phyloP scores from a whole-genome alignment of 225 moss, liverwort and hornwort species.

The Physcomitrellopsis africana region DNA sequence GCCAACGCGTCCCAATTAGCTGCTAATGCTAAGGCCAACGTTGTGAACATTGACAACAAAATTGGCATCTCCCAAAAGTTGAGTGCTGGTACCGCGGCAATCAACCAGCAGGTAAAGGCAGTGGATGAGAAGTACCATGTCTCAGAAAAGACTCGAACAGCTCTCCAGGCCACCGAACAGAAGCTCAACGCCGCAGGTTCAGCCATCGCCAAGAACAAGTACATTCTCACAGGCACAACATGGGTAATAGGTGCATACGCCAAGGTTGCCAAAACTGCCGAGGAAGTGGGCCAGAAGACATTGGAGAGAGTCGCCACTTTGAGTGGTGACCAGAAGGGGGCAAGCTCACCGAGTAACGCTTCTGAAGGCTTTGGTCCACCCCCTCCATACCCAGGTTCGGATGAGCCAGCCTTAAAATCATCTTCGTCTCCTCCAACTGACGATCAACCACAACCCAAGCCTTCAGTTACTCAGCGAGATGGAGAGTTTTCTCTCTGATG shows the following conservation, averaged over 20 bases:
- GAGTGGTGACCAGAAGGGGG: conserved; percentile 28
- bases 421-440: conserved; percentile 32
- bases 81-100: conserved; percentile 60
- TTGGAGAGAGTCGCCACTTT: conserved; percentile 51
- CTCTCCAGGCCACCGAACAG: conserved; percentile 65
- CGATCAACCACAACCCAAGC: conserved; percentile 52
- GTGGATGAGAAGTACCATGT: conserved; percentile 78
- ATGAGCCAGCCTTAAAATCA: conserved; percentile 48
- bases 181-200: conserved; percentile 69
- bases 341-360: conserved; percentile 20
- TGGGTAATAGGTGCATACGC: conserved; percentile 71
- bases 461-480: conserved; percentile 48
- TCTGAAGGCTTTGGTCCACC: conserved; percentile 34
- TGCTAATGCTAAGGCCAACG: conserved; percentile 44
- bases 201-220: conserved; percentile 71
- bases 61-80: conserved; percentile 64
- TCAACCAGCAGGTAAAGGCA: conserved; percentile 70
- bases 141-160: conserved; percentile 70
- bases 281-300: conserved; percentile 67
- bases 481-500: background rate
- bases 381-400: conserved; percentile 38
- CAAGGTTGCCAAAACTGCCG: conserved; percentile 67
- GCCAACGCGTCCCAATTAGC: conserved; percentile 55
- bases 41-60: conserved; percentile 58
- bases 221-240: conserved; percentile 64